Base-by-base conservation (phyloP, 345 rosid species). In the Syzygium grande region DNA sequence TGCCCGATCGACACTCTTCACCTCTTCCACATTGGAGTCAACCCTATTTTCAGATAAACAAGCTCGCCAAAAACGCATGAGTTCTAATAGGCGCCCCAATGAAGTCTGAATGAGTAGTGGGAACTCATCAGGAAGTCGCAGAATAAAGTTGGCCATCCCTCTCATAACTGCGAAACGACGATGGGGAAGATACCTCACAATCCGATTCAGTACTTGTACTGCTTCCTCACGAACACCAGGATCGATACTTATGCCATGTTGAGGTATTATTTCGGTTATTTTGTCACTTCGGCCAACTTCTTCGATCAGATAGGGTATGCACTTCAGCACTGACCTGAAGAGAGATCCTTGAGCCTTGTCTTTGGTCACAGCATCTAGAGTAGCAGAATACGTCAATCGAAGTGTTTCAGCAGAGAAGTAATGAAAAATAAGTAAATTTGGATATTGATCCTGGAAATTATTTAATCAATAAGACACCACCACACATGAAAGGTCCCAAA, bases 171-270 rank as follows among this genome's bases (percentile, higher is more conserved):
- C 97, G 92, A 95, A 95, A 87, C 99, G 97, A 63, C 99, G 98
- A 91, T 93, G 98, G 51, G 98, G 97, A 91, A 96, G 97, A 90
- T 91, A 93, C 88, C 95, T 95, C 87, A 98, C 98, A 90, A 96
- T 94, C 89, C 99, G 93, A 92, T 96, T 98, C 94, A 98, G 91
- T 34, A 96, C 98, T 91, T 94, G 99, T 59, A 94, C 99, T 53
- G 99, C 99, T 94, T 98, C 99, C 91, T 96, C 99, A 79, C 99
- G 99, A 56, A 98, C 99, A 80, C 98, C 98, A 80, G 99, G 99
- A 91, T 98, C 99, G 78, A 96, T 93, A 91, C 99, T 96, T 93
- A 98, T 96, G 86, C 99, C 99, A 91, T 98, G 99, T 91, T 96
- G 98, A 89, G 99, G 99, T 92, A 98, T 98, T 90, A 98, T 96